A percentile compares a stretch with the other conserved stretches of the same genome.
Conservation (phyloP, 2,329 filamentous ascomycete genomes). For the Phyllosticta citriasiana region DNA sequence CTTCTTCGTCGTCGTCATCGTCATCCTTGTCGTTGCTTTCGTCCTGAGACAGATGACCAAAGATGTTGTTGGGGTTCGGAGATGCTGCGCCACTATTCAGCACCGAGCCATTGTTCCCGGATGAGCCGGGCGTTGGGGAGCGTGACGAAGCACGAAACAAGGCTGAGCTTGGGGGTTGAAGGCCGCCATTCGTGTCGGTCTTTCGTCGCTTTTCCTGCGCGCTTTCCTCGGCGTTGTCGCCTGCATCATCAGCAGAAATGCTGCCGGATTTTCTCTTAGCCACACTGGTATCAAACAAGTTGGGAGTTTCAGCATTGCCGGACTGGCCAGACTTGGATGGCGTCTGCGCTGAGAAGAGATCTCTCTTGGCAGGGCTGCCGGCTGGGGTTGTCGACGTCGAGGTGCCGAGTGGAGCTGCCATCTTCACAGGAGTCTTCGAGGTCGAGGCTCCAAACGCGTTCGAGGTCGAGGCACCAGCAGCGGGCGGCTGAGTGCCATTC, state of each 20-base stretch:
- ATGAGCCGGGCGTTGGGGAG: not conserved
- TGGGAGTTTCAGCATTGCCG: not conserved
- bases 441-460: not conserved
- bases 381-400: slow-evolving; percentile 5
- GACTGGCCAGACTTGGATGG: slow-evolving; percentile 1
- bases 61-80: slow-evolving; percentile 5
- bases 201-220: slow-evolving; percentile 4
- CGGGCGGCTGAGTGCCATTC: not conserved
- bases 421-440: not conserved
- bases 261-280: slow-evolving; percentile 1
- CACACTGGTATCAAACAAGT: not conserved
- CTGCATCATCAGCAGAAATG: slow-evolving; percentile 1
- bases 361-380: slow-evolving; percentile 3
- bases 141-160: not conserved
- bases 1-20: slow-evolving; percentile 1
- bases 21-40: slow-evolving; percentile 3
- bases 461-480: not conserved
- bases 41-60: slow-evolving; percentile 7
- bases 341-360: not conserved
- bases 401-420: not conserved
- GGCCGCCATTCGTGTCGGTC: not conserved
- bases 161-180: not conserved
- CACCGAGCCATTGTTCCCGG: slow-evolving; percentile 4
- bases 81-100: slow-evolving; percentile 6
- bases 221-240: slow-evolving; percentile 1